Base-by-base conservation (phyloP, 176 grass and related monocot species). In the Coix lacrymajobi region DNA sequence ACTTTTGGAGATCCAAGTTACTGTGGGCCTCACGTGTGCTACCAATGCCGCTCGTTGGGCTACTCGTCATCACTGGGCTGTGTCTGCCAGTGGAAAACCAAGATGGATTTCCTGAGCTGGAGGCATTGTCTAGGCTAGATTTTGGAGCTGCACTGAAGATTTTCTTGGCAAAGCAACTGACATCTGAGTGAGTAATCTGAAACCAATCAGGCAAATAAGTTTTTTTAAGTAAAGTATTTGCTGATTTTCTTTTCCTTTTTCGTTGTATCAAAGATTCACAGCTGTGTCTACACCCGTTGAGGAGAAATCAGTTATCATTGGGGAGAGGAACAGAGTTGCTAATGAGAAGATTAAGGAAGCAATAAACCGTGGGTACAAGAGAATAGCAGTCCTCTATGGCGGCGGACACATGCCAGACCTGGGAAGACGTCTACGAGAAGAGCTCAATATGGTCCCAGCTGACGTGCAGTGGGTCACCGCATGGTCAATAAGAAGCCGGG, bases 351-450 rank as follows among this genome's bases (percentile, higher is more conserved):
- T 98, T 56, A 86, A 89, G 69, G 87, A 73, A 81, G 89, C 89
- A 60, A 93, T 98, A 84, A 78, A 89, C 39, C 34, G 25, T 69
- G 92, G 92, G 46, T 75, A 98, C 77, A 91, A 85, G 72, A 88
- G 77, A 84, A 88, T 98, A 91, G 96, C 96, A 0, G 86, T 98
- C 19, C 87, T 98, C 16, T 98, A 98, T 75, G 92, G 96, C 46
- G 96, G 90, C 7, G 92, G 92, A 12, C 96, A 98, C 83, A 98
- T 98, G 96, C 92, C 96, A 67, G 96, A 98, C 71, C 79, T 98
- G 62, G 92, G 85, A 29, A 89, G 88, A 66, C 91, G 90, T 20
- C 82, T 98, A 31, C 73, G 26, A 63, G 82, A 92, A 88, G 92
- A 98, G 76, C 88, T 98, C 22, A 58, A 93, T 82, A 93, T 98